Evolutionary conservation across 2,329 filamentous ascomycete species (phyloP).

Genomic region (Hypoxylon sp.): DNA sequence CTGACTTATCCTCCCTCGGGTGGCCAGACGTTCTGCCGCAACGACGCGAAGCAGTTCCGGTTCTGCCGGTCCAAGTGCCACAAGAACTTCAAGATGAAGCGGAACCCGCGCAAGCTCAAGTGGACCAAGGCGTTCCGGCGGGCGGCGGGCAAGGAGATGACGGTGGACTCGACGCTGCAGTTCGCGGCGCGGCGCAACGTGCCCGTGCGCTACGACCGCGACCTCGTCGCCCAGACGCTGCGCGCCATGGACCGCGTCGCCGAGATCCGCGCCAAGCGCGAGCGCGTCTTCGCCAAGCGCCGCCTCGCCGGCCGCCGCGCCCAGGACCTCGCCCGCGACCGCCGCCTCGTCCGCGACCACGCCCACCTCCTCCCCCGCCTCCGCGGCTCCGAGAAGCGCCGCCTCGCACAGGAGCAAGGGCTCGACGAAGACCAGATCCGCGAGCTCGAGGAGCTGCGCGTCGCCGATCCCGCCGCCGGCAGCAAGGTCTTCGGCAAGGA

Average conservation of each 20-base stretch:
- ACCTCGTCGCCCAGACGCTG: constrained; percentile 85
- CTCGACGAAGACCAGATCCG: constrained; percentile 47
- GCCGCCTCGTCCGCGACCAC: constrained; percentile 90
- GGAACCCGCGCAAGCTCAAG: constrained; percentile 94
- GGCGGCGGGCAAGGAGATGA: constrained; percentile 77
- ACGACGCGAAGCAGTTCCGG: constrained; percentile 53
- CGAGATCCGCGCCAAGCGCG: constrained; percentile 83
- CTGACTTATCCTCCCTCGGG: not conserved
- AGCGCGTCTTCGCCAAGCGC: constrained; percentile 92
- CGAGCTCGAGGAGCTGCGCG: constrained; percentile 44
- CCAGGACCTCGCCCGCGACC: constrained; percentile 77
- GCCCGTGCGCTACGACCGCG: constrained; percentile 94
- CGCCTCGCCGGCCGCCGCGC: constrained; percentile 92
- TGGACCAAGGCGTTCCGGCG: constrained; percentile 96
- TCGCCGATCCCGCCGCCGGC: constrained; percentile 41
- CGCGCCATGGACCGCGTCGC: constrained; percentile 89
- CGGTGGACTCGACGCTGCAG: constrained; percentile 91
- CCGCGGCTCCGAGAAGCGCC: constrained; percentile 68
- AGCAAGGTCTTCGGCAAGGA: constrained; percentile 52
- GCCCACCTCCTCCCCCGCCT: constrained; percentile 86
- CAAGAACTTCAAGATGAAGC: constrained; percentile 79
- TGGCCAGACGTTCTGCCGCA: constrained; percentile 36
- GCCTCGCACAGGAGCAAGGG: constrained; percentile 55
- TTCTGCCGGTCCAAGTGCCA: constrained; percentile 62
- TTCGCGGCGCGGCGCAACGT: constrained; percentile 94